Base-by-base conservation (phyloP, 495 filamentous ascomycete genomes). In the Tuber aestivum region DNA sequence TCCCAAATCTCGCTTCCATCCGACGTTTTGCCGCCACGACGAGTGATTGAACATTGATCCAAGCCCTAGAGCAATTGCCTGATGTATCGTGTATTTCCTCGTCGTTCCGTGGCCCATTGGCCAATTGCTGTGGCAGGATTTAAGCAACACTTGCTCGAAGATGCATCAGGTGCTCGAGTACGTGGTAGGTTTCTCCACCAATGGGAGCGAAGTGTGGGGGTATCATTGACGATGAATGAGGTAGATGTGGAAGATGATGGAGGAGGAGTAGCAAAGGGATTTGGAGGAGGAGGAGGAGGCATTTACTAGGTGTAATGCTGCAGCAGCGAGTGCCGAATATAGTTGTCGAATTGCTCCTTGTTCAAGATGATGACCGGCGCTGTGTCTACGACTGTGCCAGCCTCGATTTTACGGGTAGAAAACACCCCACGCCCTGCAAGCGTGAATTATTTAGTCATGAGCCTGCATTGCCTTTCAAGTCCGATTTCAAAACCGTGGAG, bases 1-100 rank as follows among this genome's bases (percentile, higher is more conserved):
- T 14, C 82, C 79, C 1, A 87, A 40, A 82, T 90, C 86, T 69
- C 87, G 80, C 70, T 83, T 83, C 86, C 87, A 90, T 9, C 83
- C 87, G 5, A 89, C 87, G 76, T 89, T 90, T 75, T 90, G 87
- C 27, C 82, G 72, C 23, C 77, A 74, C 0, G 76, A 80, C 3
- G 87, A 87, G 76, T 90, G 89, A 76, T 90, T 90, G 83, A 90
- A 89, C 85, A 90, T 86, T 45, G 83, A 85, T 40, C 89, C 89
- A 4, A 90, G 82, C 8, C 88, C 88, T 16, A 89, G 83, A 37
- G 88, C 80, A 18, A 89, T 77, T n/a, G 89, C 89, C 81, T 90
- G 87, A 7, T 78, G 72, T 37, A 78, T 82, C 68, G 76, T 75
- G 38, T 70, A 80, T 70, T 77, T 81, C 27, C 80, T 50, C 75